These are phyloP conservation scores for Psilocybe mexicana DNA, from an alignment of 1,284 basidiomycete species.

Conservation along the genomic window DNA sequence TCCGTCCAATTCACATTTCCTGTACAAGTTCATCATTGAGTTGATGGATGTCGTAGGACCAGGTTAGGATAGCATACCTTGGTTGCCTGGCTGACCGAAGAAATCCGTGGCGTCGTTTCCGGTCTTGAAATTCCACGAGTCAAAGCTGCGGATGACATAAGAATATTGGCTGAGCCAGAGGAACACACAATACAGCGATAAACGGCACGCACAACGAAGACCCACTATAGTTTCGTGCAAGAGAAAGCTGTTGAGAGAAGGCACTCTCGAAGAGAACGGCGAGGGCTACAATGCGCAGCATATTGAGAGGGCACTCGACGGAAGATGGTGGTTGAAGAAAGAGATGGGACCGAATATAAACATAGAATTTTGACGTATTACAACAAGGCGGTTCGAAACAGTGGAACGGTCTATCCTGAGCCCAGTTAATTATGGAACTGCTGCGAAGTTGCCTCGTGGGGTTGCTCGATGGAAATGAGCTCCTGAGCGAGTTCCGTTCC, in stretches of 20 bases:
- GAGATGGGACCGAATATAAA: background rate
- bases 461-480: background rate
- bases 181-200: background rate
- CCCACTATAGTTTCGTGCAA: background rate
- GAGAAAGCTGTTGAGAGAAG: background rate
- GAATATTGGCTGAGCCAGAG: background rate
- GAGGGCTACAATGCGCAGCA: constrained; percentile 1
- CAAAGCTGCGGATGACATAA: constrained; percentile 3
- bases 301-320: background rate
- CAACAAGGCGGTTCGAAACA: background rate
- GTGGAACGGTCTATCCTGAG: background rate
- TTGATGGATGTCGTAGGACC: background rate
- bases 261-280: background rate
- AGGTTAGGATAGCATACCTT: background rate
- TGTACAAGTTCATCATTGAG: background rate
- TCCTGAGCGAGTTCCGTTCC: too few species aligned
- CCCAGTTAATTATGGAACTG: background rate
- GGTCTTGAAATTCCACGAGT: constrained; percentile 8
- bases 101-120: constrained; percentile 6
- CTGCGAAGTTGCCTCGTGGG: background rate
- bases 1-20: constrained; percentile 10
- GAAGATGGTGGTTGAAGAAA: background rate
- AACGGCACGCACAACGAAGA: background rate
- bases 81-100: constrained; percentile 3
- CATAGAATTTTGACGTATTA: background rate